phyloP scores from a whole-genome alignment of 805 yeast genomes.

The Pichia nakasei region DNA sequence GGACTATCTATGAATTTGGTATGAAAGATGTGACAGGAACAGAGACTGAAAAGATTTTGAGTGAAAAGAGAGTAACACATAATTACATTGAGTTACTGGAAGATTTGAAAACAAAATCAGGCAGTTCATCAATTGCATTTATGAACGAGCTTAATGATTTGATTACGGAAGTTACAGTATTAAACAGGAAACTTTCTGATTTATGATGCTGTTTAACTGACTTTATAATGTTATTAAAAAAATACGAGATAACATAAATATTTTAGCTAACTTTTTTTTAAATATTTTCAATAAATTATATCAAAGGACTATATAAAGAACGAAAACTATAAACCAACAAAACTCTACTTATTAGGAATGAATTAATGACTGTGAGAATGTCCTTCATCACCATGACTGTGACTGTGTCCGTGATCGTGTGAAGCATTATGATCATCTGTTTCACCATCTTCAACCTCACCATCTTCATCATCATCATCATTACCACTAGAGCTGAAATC shows the following conservation, averaged over 20 bases:
- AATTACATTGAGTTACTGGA: constrained; percentile 7
- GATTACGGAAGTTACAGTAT: neutral
- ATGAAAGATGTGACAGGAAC: constrained; percentile 48
- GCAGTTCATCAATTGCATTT: neutral
- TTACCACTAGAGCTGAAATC: constrained; percentile 25
- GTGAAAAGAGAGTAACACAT: constrained; percentile 13
- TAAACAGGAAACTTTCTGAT: constrained; percentile 1
- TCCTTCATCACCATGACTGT: neutral
- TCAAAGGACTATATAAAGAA: too few relatives aligned
- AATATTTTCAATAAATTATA: too few relatives aligned
- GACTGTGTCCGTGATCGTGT: constrained; percentile 1
- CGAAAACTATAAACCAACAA: neutral
- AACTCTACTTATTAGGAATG: neutral
- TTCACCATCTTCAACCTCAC: constrained; percentile 12
- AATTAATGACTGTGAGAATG: neutral
- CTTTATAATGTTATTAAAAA: too few relatives aligned
- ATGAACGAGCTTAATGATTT: neutral
- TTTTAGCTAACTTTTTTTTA: too few relatives aligned
- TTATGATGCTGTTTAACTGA: too few relatives aligned
- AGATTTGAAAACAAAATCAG: neutral
- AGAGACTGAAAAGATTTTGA: constrained; percentile 5
- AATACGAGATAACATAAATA: too few relatives aligned
- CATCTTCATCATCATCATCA: constrained; percentile 20
- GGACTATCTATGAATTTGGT: constrained; percentile 54
- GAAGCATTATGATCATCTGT: neutral